Evolutionary conservation across 306 rosid genomes (phyloP), one percentile per base, ranked within the genome.

Genomic region (Mucuna pruriens): DNA sequence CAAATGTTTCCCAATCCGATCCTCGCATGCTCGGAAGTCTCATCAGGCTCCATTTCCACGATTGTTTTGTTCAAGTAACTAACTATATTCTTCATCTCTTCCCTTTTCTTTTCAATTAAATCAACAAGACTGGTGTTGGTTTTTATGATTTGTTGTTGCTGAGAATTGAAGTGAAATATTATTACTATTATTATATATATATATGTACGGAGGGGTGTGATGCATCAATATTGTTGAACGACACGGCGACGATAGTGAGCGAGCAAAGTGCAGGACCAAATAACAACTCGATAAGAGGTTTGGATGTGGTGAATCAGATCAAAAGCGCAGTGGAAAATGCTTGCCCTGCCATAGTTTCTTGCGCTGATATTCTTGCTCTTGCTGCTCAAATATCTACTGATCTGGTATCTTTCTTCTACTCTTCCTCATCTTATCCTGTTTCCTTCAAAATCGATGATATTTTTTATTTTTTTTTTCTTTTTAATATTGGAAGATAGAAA

Each of bases 351-450:
- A 57, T 15, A 0, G 95, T 91, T 62, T 91, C 95, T 26, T 91
- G 92, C 19, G 92, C 92, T 29, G 92, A 88, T 23, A 83, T 90
- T 34, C 90, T 91, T 15, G 82, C 95, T n/a, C n/a, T n/a, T n/a
- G n/a, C n/a, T n/a, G n/a, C n/a, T n/a, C n/a, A n/a, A n/a, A n/a
- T n/a, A n/a, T n/a, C n/a, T n/a, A n/a, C n/a, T n/a, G n/a, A n/a
- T n/a, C n/a, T n/a, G n/a, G n/a, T n/a, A n/a, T n/a, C n/a, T n/a
- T n/a, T n/a, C n/a, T n/a, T n/a, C n/a, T n/a, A n/a, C n/a, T n/a
- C n/a, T n/a, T n/a, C n/a, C n/a, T n/a, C n/a, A n/a, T n/a, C n/a
- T n/a, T n/a, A n/a, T n/a, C n/a, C n/a, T n/a, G n/a, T n/a, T n/a
- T n/a, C n/a, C n/a, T n/a, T n/a, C n/a, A n/a, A n/a, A n/a, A n/a